phyloP scores from a whole-genome alignment of 306 rosid species.

The Prunus campanulata region DNA sequence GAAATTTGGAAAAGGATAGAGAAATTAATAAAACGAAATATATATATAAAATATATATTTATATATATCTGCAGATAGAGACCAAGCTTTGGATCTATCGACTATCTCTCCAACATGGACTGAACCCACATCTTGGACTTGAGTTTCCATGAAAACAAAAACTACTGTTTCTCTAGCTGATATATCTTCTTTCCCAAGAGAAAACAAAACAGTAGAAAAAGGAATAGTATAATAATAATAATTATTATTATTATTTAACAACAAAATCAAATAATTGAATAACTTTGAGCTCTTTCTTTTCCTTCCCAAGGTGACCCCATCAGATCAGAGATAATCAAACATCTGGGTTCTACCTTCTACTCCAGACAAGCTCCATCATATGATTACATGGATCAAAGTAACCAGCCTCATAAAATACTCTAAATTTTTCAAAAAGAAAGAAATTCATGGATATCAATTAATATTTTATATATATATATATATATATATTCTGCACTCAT shows the following conservation, averaged over 20 bases:
- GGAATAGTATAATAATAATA: not conserved
- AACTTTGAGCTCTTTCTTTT: conserved; percentile 22
- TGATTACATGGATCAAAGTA: conserved; percentile 5
- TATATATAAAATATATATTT: not conserved
- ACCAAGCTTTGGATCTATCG: conserved; percentile 37
- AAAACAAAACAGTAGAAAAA: not conserved
- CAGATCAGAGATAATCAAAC: conserved; percentile 20
- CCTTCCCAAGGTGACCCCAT: conserved; percentile 36
- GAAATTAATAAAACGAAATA: not conserved
- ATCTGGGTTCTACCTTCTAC: conserved; percentile 26
- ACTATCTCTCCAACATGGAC: conserved; percentile 28
- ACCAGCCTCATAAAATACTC: not conserved
- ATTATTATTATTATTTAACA: not conserved
- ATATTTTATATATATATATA: conserved; percentile 7
- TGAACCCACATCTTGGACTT: conserved; percentile 23
- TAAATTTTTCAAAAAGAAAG: not conserved
- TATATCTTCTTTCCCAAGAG: conserved; percentile 14
- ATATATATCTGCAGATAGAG: conserved; percentile 15
- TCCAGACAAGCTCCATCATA: conserved; percentile 11
- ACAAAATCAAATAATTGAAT: not conserved
- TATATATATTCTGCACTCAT: conserved; percentile 12
- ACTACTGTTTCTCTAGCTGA: conserved; percentile 10
- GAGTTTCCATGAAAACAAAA: conserved; percentile 3
- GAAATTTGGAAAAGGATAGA: conserved; percentile 6
- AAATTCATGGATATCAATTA: not conserved